Evolutionary conservation across 2,329 filamentous ascomycete genomes (phyloP).

Genomic region (Colletotrichum tropicicola): DNA sequence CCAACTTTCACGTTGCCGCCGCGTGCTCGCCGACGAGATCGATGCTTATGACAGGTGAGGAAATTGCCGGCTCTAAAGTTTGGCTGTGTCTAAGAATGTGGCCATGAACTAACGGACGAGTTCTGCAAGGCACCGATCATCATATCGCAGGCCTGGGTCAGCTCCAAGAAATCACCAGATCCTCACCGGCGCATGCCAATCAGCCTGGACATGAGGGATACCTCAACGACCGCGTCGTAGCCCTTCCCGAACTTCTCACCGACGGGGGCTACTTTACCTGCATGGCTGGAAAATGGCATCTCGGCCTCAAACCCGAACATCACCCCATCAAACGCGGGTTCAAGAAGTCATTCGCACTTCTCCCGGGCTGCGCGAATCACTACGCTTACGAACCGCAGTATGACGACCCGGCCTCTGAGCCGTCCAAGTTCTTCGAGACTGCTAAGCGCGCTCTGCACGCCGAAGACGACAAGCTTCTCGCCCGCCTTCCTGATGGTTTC

Average conservation of each 20-base stretch:
- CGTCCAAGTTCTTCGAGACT: no score
- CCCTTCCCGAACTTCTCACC: conserved; percentile 65
- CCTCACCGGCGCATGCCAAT: conserved; percentile 55
- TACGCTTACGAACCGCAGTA: conserved; percentile 46
- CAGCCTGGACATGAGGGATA: conserved; percentile 72
- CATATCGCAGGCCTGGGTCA: conserved; percentile 68
- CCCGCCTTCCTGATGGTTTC: no score
- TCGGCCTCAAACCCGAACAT: conserved; percentile 66
- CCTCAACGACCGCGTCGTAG: conserved; percentile 66
- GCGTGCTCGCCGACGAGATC: conserved; percentile 72
- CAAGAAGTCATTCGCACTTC: conserved; percentile 64
- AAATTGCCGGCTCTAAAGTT: background rate
- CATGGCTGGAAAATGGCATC: conserved; percentile 72
- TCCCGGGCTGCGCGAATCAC: conserved; percentile 68
- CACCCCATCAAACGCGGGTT: conserved; percentile 67
- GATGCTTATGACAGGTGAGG: conserved; percentile 67
- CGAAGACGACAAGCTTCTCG: no score
- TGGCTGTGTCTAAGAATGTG: background rate
- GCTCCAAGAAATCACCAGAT: conserved; percentile 57
- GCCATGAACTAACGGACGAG: background rate
- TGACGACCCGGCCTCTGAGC: no score
- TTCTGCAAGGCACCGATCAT: conserved; percentile 61
- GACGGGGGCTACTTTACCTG: conserved; percentile 68
- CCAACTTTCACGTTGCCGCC: conserved; percentile 71
- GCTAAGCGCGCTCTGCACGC: no score